These are phyloP conservation scores for Neurospora tetrasperma DNA, from an alignment of 495 filamentous ascomycete species.

Conservation along the genomic window DNA sequence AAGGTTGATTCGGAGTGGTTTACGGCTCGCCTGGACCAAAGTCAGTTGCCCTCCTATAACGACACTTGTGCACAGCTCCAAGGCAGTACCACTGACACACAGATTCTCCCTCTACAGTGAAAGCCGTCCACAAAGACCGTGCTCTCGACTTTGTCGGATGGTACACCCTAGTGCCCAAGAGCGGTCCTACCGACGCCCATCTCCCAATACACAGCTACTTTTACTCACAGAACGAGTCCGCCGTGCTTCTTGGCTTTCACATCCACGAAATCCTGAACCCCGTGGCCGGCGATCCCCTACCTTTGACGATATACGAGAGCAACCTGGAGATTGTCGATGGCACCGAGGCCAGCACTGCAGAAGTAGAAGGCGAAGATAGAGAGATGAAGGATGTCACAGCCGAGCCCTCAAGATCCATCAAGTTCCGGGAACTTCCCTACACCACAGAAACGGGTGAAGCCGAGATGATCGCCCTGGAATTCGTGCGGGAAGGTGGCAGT, in stretches of 20 bases:
- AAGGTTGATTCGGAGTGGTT: constrained; percentile 65
- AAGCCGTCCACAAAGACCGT: constrained; percentile 76
- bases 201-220: constrained; percentile 70
- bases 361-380: constrained; percentile 44
- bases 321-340: constrained; percentile 56
- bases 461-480: constrained; percentile 95
- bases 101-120: constrained; percentile 45
- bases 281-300: constrained; percentile 64
- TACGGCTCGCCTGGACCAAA: constrained; percentile 67
- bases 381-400: constrained; percentile 66
- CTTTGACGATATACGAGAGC: constrained; percentile 82
- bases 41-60: constrained; percentile 38
- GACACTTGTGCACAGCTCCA: background rate
- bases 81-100: background rate
- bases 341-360: constrained; percentile 28
- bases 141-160: constrained; percentile 85
- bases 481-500: constrained; percentile 64
- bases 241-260: constrained; percentile 83
- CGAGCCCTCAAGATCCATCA: constrained; percentile 42
- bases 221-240: constrained; percentile 70
- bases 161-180: constrained; percentile 73
- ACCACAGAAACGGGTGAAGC: constrained; percentile 87
- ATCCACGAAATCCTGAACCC: constrained; percentile 43
- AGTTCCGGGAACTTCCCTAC: constrained; percentile 77
- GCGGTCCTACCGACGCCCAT: constrained; percentile 57